Base-by-base conservation (phyloP, 2,329 filamentous ascomycete species). In the Domatiomyces globalis region DNA sequence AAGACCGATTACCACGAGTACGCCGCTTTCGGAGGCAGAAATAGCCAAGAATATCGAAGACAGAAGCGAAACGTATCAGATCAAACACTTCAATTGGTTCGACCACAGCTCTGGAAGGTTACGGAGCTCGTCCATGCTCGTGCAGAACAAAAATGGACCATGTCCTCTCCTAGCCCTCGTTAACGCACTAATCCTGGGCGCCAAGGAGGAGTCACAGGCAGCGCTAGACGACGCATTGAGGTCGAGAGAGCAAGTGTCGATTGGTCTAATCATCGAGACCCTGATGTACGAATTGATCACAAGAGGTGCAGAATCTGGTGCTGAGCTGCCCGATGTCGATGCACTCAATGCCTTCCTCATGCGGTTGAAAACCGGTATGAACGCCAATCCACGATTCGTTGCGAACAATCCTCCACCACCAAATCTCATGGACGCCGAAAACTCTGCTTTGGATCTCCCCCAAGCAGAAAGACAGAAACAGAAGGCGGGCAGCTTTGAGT, bases 251-350 rank as follows among this genome's bases (percentile, higher is more conserved):
- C 87, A 94, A 63, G 83, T 98, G 50, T 94, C 86, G 57, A 72
- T 98, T 9, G 85, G 85, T 7, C 71, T 95, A 15, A 71, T 98
- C 7, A 78, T 96, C 2, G 85, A 95, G 62, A 87, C 87, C 2
- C 81, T 98, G 0, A 87, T 96, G 62, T 89, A 96, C 52, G 90
- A 96, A 67, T 77, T 98, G 19, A 90, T 94, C 72, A 89, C 87
- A 2, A 74, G 84, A 49, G 81, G 79, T 0, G 78, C 79, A 46
- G 78, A 82, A 33, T 76, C 75, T 1, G 55, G 51, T 27, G 71
- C 74, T 51, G 73, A 80, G 15, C 69, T 96, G 20, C 90, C 90
- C 0, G 92, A 96, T 64, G 84, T 96, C 8, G 78, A 83, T 36
- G 89, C 95, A 53, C 73, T 98, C 1, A 94, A 95, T 65, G 75